Base-by-base conservation (phyloP, 306 rosid genomes). In the Trifolium fragiferum region DNA sequence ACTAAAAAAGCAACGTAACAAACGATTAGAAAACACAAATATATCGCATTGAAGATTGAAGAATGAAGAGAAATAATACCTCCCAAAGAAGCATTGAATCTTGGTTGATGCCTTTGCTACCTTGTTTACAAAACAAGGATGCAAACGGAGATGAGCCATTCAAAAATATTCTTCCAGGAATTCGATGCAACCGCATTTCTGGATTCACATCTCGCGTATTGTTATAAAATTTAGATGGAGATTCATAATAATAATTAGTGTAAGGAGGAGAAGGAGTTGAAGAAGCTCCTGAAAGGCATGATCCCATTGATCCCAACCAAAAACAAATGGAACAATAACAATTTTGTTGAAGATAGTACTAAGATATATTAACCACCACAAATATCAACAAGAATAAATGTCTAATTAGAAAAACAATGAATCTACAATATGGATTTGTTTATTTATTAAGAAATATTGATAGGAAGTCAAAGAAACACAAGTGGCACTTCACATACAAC, bases 61-160 rank as follows among this genome's bases (percentile, higher is more conserved):
- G 23, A 73, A 78, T 16, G 69, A 65, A 44, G 25, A 64, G 51
- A 40, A 49, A 11, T 5, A n/a, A 33, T 62, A 89, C 97, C 96
- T 93, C 94, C 98, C 98, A 93, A 58, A 89, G 87, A 81, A 93
- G 86, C 90, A 93, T 87, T 3, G 98, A 88, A 57, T 93, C 98
- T 80, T 93, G 98, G 70, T 93, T 93, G 74, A 81, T 21, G 73
- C 96, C 94, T 40, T 91, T 91, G 54, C 33, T 79, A 21, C 98
- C 98, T 74, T 87, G 91, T 85, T 78, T 86, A 13, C 86, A 82
- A 58, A 78, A 93, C 72, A 93, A 74, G 77, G 93, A 89, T 1
- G 87, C 89, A 41, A 77, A 38, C 14, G 83, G 82, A 8, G 88
- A 82, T 40, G 90, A 86, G n/a, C 92, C 92, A 12, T 93, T 91